Conservation (phyloP, 2,329 filamentous ascomycete genomes). For the Ophiostoma himal-ulmi region DNA sequence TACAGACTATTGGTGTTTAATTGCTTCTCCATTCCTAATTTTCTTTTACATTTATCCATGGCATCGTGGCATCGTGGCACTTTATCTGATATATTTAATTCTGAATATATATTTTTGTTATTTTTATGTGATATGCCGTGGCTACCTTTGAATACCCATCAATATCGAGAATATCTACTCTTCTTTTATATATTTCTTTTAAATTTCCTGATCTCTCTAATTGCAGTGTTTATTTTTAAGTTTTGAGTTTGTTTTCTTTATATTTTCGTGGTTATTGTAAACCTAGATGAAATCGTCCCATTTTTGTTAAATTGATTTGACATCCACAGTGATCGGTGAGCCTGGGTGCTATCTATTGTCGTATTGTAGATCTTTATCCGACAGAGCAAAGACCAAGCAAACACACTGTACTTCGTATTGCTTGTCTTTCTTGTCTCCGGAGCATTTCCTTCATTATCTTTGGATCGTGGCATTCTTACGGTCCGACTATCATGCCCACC, state of each 20-base stretch:
- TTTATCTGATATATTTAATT: background rate
- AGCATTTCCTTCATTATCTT: no score
- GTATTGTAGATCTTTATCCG: background rate
- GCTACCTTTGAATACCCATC: no score
- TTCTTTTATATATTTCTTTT: background rate
- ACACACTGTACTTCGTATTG: no score
- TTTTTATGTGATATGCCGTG: background rate
- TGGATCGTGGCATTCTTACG: background rate
- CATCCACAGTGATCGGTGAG: constrained; percentile 6
- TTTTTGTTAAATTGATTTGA: background rate
- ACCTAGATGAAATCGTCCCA: background rate
- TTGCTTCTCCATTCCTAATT: constrained; percentile 1
- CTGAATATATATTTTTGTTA: background rate
- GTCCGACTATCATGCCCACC: background rate
- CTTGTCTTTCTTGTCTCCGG: no score
- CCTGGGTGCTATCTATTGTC: background rate
- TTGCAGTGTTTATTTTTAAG: background rate
- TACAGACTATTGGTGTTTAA: background rate
- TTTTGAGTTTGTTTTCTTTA: background rate
- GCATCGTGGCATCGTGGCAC: background rate
- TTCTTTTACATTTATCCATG: background rate
- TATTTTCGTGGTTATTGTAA: background rate
- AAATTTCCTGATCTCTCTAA: background rate
- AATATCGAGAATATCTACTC: background rate
- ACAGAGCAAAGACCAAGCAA: background rate